These are phyloP conservation scores for Aureobasidium sp. DNA, from an alignment of 2,329 filamentous ascomycete genomes.

Conservation along the genomic window DNA sequence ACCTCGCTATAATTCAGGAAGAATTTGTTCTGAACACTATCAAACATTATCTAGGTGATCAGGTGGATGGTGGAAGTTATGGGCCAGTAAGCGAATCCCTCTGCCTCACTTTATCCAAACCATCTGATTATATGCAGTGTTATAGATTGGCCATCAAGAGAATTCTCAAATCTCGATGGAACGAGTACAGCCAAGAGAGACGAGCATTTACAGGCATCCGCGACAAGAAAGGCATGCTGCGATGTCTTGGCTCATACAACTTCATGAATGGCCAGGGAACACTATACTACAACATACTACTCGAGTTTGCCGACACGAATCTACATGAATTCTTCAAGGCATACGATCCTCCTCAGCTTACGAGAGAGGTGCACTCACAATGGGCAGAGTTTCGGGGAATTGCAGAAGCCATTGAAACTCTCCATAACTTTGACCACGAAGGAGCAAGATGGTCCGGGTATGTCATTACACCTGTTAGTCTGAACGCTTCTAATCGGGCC, in stretches of 20 bases:
- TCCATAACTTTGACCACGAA: neutral
- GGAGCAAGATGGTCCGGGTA: neutral
- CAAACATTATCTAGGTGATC: neutral
- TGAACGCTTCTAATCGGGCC: neutral
- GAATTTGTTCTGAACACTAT: neutral
- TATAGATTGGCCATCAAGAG: neutral
- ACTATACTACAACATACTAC: neutral
- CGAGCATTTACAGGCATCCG: neutral
- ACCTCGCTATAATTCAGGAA: neutral
- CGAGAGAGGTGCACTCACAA: neutral
- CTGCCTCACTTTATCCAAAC: too few relatives aligned
- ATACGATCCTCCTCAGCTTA: neutral
- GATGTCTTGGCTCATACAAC: neutral
- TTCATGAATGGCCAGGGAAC: too few relatives aligned
- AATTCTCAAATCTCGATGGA: neutral
- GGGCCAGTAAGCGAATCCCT: neutral
- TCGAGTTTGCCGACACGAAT: neutral
- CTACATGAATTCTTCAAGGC: neutral
- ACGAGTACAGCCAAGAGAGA: neutral
- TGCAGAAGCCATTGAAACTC: neutral
- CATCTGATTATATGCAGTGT: neutral
- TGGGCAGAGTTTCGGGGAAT: neutral
- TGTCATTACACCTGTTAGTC: neutral
- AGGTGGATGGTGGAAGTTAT: neutral
- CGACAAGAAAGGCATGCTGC: neutral